Base-by-base conservation (phyloP, 306 rosid species). In the Abrus pulchellus region DNA sequence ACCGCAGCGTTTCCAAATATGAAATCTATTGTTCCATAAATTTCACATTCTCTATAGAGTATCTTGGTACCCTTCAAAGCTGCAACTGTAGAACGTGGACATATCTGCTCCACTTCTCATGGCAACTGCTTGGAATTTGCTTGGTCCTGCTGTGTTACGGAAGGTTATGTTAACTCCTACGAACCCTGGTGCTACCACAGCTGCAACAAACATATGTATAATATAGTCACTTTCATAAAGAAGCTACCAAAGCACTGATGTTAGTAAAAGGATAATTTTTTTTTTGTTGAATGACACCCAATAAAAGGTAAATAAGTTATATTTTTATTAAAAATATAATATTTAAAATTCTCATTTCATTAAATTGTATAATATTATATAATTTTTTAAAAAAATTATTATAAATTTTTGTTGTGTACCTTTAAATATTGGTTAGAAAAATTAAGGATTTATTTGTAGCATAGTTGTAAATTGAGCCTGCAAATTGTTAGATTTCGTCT, bases 1-100 rank as follows among this genome's bases (percentile, higher is more conserved):
- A 78, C 93, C 1, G 85, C 85, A 1, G 74, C 82, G 0, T 82
- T 82, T 0, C 85, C 85, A 60, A 82, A 82, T 48, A 82, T 82
- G 28, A 82, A 82, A 3, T 82, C 85, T 1, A 82, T 68, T 1
- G 85, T 82, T 50, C 85, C 85, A 30, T 82, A 82, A 7, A 82
- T 29, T 6, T 76, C 60, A 32, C 85, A 76, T 29, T 82, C 82
- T 4, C 83, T 83, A 8, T 90, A 92, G 66, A 3, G 97, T 92
- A 86, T 92, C 97, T 77, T 92, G 97, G 61, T 62, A 90, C 9
- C 97, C 97, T 77, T 89, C 92, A 27, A 92, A 87, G 53, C 94
- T 70, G 12, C 97, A 92, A 2, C 56, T 84, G 28, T 90, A 92
- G 38, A 89, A 90, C 0, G 85, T 88, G 0, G 97, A 90, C 49